Conservation (phyloP, 2,329 filamentous ascomycete species). For the Rutstroemia sp. region DNA sequence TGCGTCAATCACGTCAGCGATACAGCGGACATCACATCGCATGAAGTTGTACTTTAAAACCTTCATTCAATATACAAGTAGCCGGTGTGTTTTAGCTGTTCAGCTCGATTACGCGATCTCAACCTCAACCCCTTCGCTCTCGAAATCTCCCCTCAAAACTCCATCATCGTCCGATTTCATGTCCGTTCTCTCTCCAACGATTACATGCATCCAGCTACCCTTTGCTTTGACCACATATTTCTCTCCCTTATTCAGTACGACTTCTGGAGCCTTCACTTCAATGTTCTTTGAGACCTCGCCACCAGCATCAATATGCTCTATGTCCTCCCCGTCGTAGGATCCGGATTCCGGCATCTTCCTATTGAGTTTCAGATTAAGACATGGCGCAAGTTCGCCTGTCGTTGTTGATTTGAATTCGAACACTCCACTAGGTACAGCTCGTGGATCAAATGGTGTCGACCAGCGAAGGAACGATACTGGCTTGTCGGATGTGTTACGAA, state of each 20-base stretch:
- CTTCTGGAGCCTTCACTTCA: conserved; percentile 22
- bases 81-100: too few relatives aligned
- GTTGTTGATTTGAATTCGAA: conserved; percentile 27
- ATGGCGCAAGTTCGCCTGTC: conserved; percentile 11
- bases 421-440: conserved; percentile 26
- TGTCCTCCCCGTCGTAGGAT: conserved; percentile 20
- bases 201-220: conserved; percentile 30
- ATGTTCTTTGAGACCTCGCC: conserved; percentile 21
- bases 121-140: conserved; percentile 1
- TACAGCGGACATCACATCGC: too few relatives aligned
- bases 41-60: too few relatives aligned
- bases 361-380: conserved; percentile 18
- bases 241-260: conserved; percentile 26
- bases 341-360: conserved; percentile 28
- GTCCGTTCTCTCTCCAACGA: not conserved
- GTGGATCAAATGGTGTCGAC: conserved; percentile 32
- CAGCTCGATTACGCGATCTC: not conserved
- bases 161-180: not conserved
- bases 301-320: conserved; percentile 28
- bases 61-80: too few relatives aligned
- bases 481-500: conserved; percentile 23
- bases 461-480: conserved; percentile 32
- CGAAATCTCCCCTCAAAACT: conserved; percentile 6
- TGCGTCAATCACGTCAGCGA: too few relatives aligned
- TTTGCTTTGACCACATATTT: conserved; percentile 29